Percentiles rank a stretch among this genome's conserved stretches.
These are phyloP conservation scores for Baorangia bicolor DNA, from an alignment of 768 basidiomycete species.

Conservation along the genomic window DNA sequence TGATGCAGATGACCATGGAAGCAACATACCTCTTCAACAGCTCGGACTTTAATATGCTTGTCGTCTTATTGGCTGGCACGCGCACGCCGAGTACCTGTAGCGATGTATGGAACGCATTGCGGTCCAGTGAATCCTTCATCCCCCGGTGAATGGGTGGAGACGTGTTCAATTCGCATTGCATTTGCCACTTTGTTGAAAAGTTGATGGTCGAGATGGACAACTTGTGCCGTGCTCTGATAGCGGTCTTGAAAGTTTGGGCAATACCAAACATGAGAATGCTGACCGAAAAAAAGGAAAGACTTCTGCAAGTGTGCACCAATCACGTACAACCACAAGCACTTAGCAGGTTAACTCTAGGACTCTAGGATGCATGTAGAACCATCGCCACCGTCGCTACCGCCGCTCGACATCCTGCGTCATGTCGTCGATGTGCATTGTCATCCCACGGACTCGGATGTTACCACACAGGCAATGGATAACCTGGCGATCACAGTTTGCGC, in stretches of 20 bases:
- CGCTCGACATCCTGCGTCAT: constrained; percentile 53
- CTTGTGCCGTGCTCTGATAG: constrained; percentile 4
- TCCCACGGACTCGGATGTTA: constrained; percentile 73
- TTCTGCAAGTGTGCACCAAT: not conserved
- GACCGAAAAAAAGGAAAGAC: not conserved
- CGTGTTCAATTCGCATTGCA: constrained; percentile 32
- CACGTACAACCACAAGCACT: not conserved
- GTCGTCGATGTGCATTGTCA: constrained; percentile 91
- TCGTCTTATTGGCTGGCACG: constrained; percentile 55
- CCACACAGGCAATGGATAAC: constrained; percentile 47
- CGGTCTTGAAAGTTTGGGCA: constrained; percentile 4
- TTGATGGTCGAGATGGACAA: not conserved
- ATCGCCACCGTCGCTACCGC: constrained; percentile 18
- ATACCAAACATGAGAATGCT: constrained; percentile 17
- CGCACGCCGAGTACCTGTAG: constrained; percentile 69
- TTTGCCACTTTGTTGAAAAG: constrained; percentile 4
- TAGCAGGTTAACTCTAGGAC: no score
- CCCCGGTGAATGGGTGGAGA: constrained; percentile 51
- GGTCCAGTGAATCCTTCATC: constrained; percentile 56
- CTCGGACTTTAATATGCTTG: constrained; percentile 53
- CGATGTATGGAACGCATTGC: constrained; percentile 59
- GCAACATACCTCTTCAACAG: constrained; percentile 56
- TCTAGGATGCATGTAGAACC: not conserved
- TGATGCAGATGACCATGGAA: not conserved
- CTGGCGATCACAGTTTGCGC: constrained; percentile 73